A percentile compares a stretch with the other conserved stretches of the same genome.
Evolutionary conservation across 805 yeast species (phyloP).

Genomic region (Wickerhamia fluorescens): DNA sequence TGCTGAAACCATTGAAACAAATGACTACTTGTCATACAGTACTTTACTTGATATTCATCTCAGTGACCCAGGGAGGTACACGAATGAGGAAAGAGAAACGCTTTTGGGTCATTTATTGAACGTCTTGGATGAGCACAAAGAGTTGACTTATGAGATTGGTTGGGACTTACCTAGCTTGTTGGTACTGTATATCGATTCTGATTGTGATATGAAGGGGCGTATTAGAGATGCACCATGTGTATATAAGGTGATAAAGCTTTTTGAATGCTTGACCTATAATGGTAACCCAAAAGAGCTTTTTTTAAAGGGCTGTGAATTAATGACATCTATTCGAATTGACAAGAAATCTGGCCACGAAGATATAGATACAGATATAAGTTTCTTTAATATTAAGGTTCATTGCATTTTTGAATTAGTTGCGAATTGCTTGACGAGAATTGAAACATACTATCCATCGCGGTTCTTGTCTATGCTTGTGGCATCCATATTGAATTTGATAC

Average conservation of each 20-base stretch:
- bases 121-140: slow-evolving; percentile 38
- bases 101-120: slow-evolving; percentile 42
- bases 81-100: slow-evolving; percentile 41
- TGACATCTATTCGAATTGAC: slow-evolving; percentile 21
- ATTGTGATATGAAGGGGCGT: slow-evolving; percentile 15
- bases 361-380: slow-evolving; percentile 7
- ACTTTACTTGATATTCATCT: slow-evolving; percentile 62
- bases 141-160: slow-evolving; percentile 61
- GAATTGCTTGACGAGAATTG: slow-evolving; percentile 51
- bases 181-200: slow-evolving; percentile 44
- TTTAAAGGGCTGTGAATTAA: slow-evolving; percentile 60
- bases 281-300: slow-evolving; percentile 83
- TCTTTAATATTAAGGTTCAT: slow-evolving; percentile 55
- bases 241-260: slow-evolving; percentile 37
- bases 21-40: slow-evolving; percentile 65
- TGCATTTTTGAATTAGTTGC: slow-evolving; percentile 58
- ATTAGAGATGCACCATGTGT: slow-evolving; percentile 36
- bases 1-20: slow-evolving; percentile 33
- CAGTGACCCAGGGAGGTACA: slow-evolving; percentile 37
- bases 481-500: slow-evolving; percentile 47
- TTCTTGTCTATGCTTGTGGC: slow-evolving; percentile 65
- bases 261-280: slow-evolving; percentile 53
- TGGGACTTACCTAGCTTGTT: slow-evolving; percentile 86
- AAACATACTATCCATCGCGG: slow-evolving; percentile 71
- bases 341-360: neutral